Base-by-base conservation (phyloP, 2,329 filamentous ascomycete species). In the Aspergillus proliferans region DNA sequence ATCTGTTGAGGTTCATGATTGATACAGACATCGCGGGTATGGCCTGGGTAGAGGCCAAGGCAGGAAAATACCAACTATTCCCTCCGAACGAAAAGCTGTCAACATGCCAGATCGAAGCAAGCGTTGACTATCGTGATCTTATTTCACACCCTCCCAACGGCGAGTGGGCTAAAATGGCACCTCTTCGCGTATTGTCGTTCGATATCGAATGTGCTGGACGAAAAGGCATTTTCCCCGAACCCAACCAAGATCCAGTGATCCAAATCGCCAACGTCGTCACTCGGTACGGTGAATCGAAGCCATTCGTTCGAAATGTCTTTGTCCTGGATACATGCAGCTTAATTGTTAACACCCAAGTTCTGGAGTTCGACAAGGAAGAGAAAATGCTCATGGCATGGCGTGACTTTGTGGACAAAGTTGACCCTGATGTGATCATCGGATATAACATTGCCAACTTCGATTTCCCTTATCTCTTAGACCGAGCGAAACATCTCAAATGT, bases 371-470 rank as follows among this genome's bases (percentile, higher is more conserved):
- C 15, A 79, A 81, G 40, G 93, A 98, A 67, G 83, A 86, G 47
- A 83, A 90, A 52, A 93, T 98, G 91, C 77, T 98, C n/a, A 83
- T 85, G 71, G 83, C 84, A 39, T 98, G 93, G 93, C 85, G 87
- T 61, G 80, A 94, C 51, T 98, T 98, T 56, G 70, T 98, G 14
- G 79, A 94, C 58, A 83, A 88, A 60, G 88, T 93, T 1, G 93
- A 98, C 58, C 92, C 93, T 0, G 93, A 98, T 71, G 87, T 98
- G 56, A 95, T 98, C 62, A 98, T 94, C 48, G 93, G 93, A 42
- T 98, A 98, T 83, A 98, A 98, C 69, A 98, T 95, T 72, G 77
- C 88, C 65, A 98, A 98, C 72, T 98, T 98, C 71, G 93, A 98
- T 75, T 97, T 98, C 56, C 92, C 92, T 0, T 98, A 98, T 65